These are phyloP conservation scores for Punctularia strigosozonata DNA, from an alignment of 768 basidiomycete genomes.

Conservation along the genomic window DNA sequence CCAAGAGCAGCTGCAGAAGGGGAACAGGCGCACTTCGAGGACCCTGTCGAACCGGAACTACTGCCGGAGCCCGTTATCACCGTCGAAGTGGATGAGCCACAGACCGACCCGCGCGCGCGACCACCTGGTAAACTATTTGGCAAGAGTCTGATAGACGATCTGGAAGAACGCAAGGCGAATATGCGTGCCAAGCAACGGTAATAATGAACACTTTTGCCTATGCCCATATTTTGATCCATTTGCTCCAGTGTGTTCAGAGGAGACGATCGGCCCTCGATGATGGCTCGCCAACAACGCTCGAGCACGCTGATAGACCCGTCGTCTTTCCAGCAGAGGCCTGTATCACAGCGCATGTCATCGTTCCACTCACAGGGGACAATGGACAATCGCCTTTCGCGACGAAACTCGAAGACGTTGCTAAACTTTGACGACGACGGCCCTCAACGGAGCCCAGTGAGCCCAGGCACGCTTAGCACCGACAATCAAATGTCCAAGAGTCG, in stretches of 20 bases:
- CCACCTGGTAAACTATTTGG: slow-evolving; percentile 79
- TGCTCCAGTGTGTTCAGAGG: slow-evolving; percentile 68
- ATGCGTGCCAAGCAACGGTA: slow-evolving; percentile 82
- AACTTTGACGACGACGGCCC: slow-evolving; percentile 46
- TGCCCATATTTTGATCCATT: neutral
- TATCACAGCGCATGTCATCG: slow-evolving; percentile 31
- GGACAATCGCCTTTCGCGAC: slow-evolving; percentile 28
- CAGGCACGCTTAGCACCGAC: slow-evolving; percentile 20
- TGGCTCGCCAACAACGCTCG: slow-evolving; percentile 56
- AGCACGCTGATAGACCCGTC: slow-evolving; percentile 70
- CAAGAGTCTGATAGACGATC: slow-evolving; percentile 81
- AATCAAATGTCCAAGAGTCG: slow-evolving; percentile 32
- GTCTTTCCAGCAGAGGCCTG: slow-evolving; percentile 38
- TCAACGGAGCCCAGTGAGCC: too few species aligned
- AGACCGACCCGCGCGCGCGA: slow-evolving; percentile 18
- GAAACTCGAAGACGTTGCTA: slow-evolving; percentile 56
- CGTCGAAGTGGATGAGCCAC: slow-evolving; percentile 15
- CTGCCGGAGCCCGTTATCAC: slow-evolving; percentile 14
- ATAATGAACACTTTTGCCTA: too few species aligned
- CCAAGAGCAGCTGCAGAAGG: slow-evolving; percentile 73
- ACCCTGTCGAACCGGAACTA: slow-evolving; percentile 19
- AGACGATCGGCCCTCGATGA: slow-evolving; percentile 87
- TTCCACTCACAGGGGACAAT: slow-evolving; percentile 21
- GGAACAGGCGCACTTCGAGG: slow-evolving; percentile 51
- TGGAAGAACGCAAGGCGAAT: slow-evolving; percentile 71